Evolutionary conservation across 169 alveolate species (phyloP), one percentile per base, ranked within the genome.

Genomic region (Perkinsus marinus): DNA sequence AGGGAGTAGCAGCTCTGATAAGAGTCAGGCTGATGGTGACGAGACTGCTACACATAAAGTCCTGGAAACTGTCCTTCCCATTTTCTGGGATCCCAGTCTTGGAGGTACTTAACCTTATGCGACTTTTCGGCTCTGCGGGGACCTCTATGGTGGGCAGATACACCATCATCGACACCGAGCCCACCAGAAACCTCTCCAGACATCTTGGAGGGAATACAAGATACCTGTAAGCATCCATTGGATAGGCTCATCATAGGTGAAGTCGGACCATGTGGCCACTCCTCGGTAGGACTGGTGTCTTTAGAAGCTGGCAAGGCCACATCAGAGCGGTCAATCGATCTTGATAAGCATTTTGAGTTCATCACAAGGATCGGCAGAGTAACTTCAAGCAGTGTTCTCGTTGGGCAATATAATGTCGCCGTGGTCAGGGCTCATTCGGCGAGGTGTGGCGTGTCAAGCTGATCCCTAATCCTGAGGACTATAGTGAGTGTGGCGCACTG

Each of bases 391-490:
- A 16, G 36, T 2, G 79, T 0, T 19, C 36, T 13, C 79, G 79
- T 16, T 41, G 19, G 46, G 46, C 5, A 57, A 6, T 57, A 13
- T 57, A 13, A 16, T 57, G 79, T 13, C 79, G 79, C n/a, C 79
- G 79, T 26, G 94, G 94, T 30, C 89, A 89, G 90, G 94, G 94
- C 39, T 68, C 89, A 37, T 92, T 92, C 90, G 94, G 94, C 19
- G 94, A 92, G 39, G 94, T 92, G 30, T 92, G 94, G 94, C 36
- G 90, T 0, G 94, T 92, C 0, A 68, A 57, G 22, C 79, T 57
- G 34, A 19, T 57, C 3, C 37, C 79, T 13, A n/a, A n/a, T n/a
- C 22, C 79, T 13, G 79, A 57, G 22, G 79, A 26, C 30, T 16
- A 13, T 19, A 26, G 7, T 16, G 79, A 57, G 79, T 41, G 46